Conservation (phyloP, 306 rosid species). For the Cicer chorassanicum region DNA sequence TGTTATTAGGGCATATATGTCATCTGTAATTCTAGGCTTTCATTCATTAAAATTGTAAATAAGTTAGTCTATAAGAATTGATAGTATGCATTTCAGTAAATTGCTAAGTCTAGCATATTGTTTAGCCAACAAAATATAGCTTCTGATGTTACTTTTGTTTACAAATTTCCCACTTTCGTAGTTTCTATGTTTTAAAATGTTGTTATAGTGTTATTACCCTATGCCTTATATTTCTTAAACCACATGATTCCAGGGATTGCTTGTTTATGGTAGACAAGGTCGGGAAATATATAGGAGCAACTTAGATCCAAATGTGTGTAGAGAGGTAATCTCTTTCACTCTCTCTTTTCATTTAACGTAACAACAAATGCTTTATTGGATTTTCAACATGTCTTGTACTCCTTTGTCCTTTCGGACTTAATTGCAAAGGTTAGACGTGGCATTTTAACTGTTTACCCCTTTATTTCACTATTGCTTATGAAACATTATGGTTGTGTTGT, state of each 20-base stretch:
- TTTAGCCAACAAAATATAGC: conserved; percentile 10
- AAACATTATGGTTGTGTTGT: conserved; percentile 20
- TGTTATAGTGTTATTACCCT: conserved; percentile 8
- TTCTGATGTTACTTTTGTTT: conserved; percentile 24
- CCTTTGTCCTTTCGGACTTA: conserved; percentile 22
- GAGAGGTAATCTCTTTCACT: conserved; percentile 66
- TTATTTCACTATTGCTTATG: conserved; percentile 35
- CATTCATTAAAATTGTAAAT: not conserved
- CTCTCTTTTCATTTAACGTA: not conserved
- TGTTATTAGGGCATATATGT: not conserved
- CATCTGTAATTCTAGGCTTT: not conserved
- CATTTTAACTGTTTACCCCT: conserved; percentile 27
- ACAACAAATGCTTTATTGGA: conserved; percentile 26
- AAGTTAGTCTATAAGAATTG: not conserved
- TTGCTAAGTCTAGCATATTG: conserved; percentile 6
- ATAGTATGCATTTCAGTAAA: conserved; percentile 4
- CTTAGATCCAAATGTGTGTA: conserved; percentile 76
- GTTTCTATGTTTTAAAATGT: conserved; percentile 24
- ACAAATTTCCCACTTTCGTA: conserved; percentile 17
- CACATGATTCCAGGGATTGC: conserved; percentile 78
- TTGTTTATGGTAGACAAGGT: conserved; percentile 92
- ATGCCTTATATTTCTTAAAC: conserved; percentile 39
- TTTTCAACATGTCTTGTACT: conserved; percentile 9
- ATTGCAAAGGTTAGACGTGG: conserved; percentile 25
- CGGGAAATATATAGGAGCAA: conserved; percentile 79